Base-by-base conservation (phyloP, 108 stramenopile species). In the Aurantiochytrium sp. region DNA sequence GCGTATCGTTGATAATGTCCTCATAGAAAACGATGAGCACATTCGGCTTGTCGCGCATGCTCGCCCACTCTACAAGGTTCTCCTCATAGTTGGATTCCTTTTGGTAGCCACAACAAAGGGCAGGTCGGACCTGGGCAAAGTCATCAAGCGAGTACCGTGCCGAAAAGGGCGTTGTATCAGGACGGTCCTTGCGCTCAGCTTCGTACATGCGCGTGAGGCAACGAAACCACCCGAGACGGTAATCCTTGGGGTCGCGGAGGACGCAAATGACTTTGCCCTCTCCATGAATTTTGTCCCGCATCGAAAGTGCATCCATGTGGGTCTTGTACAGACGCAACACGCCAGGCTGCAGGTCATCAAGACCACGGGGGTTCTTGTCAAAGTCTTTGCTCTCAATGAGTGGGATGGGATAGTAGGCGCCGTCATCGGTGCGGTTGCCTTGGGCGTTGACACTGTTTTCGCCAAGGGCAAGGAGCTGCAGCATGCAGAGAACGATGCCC, bases 401-500 rank as follows among this genome's bases (percentile, higher is more conserved):
- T 2, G 76, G 76, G 28, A 83, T 83, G 1, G 76, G 45, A 18
- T 69, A 69, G 42, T 69, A 69, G 21, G 14, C 64, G 18, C 64
- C 64, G 1, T 8, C 8, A 12, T 43, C 76, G 28, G 76, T 83
- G 25, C 76, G 76, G 25, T 83, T 23, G 19, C 76, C 76, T 19
- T 53, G 14, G 19, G 76, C 23, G 18, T 69, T 23, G 28, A 83
- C 76, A 12, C 76, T 53, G 49, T 83, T 83, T 12, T 47, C 76
- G 51, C 51, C 51, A 6, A 83, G 45, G 4, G 76, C 45, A 12
- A 83, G 51, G 28, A 83, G 76, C 76, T 83, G 49, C 45, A 83
- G 45, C 76, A 83, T 83, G 76, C 49, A 47, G n/a, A 83, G 76
- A 53, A 83, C 23, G 5, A 83, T 83, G 45, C 76, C 76, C 76